Evolutionary conservation across 345 rosid genomes (phyloP).

Genomic region (Boechera stricta): DNA sequence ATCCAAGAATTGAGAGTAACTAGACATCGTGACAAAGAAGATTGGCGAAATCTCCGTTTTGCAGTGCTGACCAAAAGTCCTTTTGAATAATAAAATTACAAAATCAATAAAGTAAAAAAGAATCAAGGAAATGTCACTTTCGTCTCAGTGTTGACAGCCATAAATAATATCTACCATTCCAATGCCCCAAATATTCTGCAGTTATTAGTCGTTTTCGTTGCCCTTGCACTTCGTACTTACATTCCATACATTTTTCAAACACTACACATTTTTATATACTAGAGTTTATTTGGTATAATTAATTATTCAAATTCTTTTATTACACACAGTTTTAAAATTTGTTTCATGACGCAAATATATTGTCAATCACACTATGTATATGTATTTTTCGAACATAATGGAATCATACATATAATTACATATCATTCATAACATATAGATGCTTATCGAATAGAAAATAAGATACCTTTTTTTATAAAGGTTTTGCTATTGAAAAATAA

Average conservation of each 20-base stretch:
- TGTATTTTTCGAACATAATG: background rate
- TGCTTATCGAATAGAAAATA: background rate
- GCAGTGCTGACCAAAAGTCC: slow-evolving; percentile 30
- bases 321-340: background rate
- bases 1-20: slow-evolving; percentile 45
- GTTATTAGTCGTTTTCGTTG: slow-evolving; percentile 42
- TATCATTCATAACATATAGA: too few species aligned
- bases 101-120: background rate
- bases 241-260: background rate
- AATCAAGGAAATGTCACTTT: slow-evolving; percentile 46
- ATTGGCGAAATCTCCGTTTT: slow-evolving; percentile 46
- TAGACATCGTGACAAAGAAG: slow-evolving; percentile 44
- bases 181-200: slow-evolving; percentile 46
- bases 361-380: background rate
- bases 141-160: slow-evolving; percentile 40
- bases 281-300: background rate
- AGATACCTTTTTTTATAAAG: too few species aligned
- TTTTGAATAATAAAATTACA: slow-evolving; percentile 19
- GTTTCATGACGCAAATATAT: background rate
- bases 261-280: slow-evolving; percentile 1
- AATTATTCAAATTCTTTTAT: background rate
- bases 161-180: slow-evolving; percentile 29
- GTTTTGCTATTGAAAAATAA: background rate
- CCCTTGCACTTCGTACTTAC: slow-evolving; percentile 7
- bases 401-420: background rate